These are phyloP conservation scores for Lachancea waltii DNA, from an alignment of 805 yeast genomes.

Conservation along the genomic window DNA sequence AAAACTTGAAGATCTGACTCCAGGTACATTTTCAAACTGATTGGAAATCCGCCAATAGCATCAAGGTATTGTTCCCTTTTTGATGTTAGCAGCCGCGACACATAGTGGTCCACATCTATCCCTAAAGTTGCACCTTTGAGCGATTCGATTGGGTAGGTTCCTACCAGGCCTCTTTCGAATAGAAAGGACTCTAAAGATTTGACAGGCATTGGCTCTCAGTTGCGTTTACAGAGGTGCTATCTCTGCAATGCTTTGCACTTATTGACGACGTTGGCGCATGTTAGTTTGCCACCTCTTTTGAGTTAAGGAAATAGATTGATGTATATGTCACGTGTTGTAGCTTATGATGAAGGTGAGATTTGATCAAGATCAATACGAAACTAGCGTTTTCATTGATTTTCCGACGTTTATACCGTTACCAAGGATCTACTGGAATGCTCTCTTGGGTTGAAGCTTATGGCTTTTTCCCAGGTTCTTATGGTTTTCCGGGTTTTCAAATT, in stretches of 20 bases:
- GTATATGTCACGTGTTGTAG: too few relatives aligned
- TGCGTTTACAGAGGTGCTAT: neutral
- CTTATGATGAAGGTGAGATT: too few relatives aligned
- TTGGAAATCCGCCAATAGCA: conserved; percentile 79
- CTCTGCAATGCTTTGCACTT: too few relatives aligned
- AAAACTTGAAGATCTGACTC: conserved; percentile 59
- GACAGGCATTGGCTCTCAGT: conserved; percentile 31
- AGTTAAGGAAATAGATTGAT: too few relatives aligned
- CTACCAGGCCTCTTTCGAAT: conserved; percentile 59
- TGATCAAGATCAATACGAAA: too few relatives aligned
- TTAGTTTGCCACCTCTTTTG: neutral
- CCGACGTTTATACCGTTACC: too few relatives aligned
- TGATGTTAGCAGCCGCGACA: conserved; percentile 51
- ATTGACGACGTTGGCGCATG: too few relatives aligned
- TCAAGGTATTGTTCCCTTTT: conserved; percentile 64
- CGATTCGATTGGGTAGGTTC: conserved; percentile 55
- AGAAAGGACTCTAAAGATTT: conserved; percentile 61
- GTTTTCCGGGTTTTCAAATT: too few relatives aligned
- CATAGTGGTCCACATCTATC: conserved; percentile 76
- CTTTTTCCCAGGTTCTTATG: too few relatives aligned
- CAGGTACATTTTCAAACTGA: conserved; percentile 48
- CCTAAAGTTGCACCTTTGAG: conserved; percentile 67
- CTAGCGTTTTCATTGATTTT: too few relatives aligned
- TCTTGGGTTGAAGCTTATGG: too few relatives aligned
- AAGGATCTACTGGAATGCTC: too few relatives aligned